phyloP scores from a whole-genome alignment of 2,329 filamentous ascomycete genomes.

The Lasiodiplodia hormozganensis region DNA sequence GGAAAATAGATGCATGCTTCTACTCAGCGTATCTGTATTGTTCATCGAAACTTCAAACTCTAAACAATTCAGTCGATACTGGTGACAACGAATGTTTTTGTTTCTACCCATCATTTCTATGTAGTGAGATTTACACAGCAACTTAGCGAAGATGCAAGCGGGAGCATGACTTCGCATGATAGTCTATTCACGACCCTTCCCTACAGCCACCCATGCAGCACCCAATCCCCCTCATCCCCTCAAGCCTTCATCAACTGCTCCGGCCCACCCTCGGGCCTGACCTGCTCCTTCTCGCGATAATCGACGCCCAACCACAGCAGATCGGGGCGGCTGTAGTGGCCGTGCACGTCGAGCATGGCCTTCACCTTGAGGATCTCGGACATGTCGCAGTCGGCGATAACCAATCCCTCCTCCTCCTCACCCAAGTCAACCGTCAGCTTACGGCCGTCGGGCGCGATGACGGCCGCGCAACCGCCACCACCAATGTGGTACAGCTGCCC shows the following conservation, averaged over 20 bases:
- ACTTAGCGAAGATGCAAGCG: too few species aligned
- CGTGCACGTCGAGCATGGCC: constrained; percentile 54
- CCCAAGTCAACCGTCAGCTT: constrained; percentile 50
- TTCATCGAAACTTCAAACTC: too few species aligned
- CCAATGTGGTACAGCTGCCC: constrained; percentile 50
- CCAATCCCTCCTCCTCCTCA: constrained; percentile 55
- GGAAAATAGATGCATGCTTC: too few species aligned
- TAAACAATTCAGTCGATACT: too few species aligned
- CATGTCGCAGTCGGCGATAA: constrained; percentile 61
- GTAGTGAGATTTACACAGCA: too few species aligned
- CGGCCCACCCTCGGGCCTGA: constrained; percentile 36
- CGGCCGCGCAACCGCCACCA: constrained; percentile 57
- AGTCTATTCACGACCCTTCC: too few species aligned
- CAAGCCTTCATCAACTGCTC: neutral
- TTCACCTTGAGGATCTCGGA: constrained; percentile 50
- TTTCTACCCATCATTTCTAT: too few species aligned
- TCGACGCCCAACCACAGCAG: constrained; percentile 59
- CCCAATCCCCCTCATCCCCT: neutral
- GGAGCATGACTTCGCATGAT: too few species aligned
- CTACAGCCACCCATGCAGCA: too few species aligned
- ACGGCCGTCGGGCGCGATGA: constrained; percentile 61
- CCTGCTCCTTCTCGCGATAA: constrained; percentile 28
- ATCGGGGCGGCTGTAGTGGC: constrained; percentile 61
- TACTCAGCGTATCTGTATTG: too few species aligned
- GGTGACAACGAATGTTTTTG: too few species aligned